Percentiles rank a stretch among this genome's conserved stretches.
Conservation (phyloP, 345 rosid species). For the Eucalyptus rudis region DNA sequence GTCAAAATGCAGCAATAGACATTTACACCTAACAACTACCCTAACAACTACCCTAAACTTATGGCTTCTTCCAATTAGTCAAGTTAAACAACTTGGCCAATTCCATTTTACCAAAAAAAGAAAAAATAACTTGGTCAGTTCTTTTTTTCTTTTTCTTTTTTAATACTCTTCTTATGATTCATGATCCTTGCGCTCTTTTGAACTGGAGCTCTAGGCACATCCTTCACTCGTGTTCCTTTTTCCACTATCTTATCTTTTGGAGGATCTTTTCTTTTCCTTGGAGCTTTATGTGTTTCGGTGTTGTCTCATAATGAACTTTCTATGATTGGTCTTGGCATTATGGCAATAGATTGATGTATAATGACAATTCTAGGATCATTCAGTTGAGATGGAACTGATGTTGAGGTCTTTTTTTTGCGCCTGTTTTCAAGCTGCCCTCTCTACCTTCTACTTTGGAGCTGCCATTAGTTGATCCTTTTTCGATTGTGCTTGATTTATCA, state of each 20-base stretch:
- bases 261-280: not conserved
- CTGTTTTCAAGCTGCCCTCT: not conserved
- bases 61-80: not conserved
- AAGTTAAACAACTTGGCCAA: not conserved
- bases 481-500: not conserved
- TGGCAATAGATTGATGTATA: not conserved
- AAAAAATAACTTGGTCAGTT: too few species aligned
- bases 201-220: not conserved
- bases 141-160: too few species aligned
- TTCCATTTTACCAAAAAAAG: too few species aligned
- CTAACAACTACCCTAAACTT: not conserved
- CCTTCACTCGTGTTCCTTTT: not conserved
- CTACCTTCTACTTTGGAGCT: not conserved
- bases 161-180: not conserved
- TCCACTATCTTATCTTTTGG: not conserved
- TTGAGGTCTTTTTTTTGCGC: not conserved
- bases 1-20: not conserved
- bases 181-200: too few species aligned
- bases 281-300: not conserved
- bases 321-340: not conserved
- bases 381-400: not conserved
- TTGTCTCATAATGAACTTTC: not conserved
- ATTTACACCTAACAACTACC: not conserved
- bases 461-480: too few species aligned
- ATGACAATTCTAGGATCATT: not conserved